phyloP scores from a whole-genome alignment of 2,329 filamentous ascomycete species.

The Neonectria neomacrospora region DNA sequence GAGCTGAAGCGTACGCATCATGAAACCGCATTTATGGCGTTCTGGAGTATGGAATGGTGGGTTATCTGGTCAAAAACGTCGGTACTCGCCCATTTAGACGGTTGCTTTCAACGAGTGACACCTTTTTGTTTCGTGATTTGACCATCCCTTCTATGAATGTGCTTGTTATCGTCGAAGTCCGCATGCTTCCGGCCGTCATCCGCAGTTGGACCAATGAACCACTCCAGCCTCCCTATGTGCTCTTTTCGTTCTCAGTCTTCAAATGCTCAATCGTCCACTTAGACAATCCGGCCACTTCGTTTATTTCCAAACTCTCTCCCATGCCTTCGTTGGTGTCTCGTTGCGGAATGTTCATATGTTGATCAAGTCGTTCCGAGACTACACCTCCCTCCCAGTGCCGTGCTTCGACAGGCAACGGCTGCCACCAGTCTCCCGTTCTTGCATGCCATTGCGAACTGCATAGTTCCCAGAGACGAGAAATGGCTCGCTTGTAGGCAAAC shows the following conservation, averaged over 20 bases:
- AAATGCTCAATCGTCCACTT: slow-evolving; percentile 52
- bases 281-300: slow-evolving; percentile 54
- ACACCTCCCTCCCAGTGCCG: slow-evolving; percentile 72
- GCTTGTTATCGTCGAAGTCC: neutral
- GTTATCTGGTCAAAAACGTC: slow-evolving; percentile 40
- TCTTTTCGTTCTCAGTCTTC: slow-evolving; percentile 40
- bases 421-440: slow-evolving; percentile 75
- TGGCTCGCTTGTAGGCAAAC: slow-evolving; percentile 83
- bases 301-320: slow-evolving; percentile 49
- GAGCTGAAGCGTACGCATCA: slow-evolving; percentile 42
- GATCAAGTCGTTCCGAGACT: slow-evolving; percentile 38
- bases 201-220: neutral
- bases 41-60: slow-evolving; percentile 41
- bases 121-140: slow-evolving; percentile 10
- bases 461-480: slow-evolving; percentile 84
- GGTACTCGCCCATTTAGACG: slow-evolving; percentile 2
- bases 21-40: slow-evolving; percentile 42
- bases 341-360: slow-evolving; percentile 11
- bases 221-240: slow-evolving; percentile 19
- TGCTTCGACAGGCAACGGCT: slow-evolving; percentile 70
- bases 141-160: neutral
- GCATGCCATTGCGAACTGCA: slow-evolving; percentile 79
- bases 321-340: slow-evolving; percentile 44
- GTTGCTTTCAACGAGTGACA: neutral
- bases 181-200: neutral